These are phyloP conservation scores for Lactarius hengduanensis DNA, from an alignment of 768 basidiomycete species.

Conservation along the genomic window DNA sequence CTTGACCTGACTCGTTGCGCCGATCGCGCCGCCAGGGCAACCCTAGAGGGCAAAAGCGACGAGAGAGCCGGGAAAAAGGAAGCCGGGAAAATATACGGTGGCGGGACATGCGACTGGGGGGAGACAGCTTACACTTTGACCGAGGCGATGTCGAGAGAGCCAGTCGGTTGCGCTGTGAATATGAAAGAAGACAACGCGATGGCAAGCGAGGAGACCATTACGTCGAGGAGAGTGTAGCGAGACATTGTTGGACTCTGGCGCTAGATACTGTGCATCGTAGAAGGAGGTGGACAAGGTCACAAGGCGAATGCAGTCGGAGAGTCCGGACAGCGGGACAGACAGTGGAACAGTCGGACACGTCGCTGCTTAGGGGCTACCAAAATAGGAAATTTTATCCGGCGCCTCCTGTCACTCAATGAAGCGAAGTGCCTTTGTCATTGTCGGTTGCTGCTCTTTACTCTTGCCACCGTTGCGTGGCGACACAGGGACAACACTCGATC, in stretches of 20 bases:
- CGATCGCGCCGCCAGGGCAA: background rate
- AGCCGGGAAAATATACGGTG: background rate
- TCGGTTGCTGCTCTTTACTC: background rate
- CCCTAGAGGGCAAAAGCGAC: background rate
- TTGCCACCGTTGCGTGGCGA: background rate
- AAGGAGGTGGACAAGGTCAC: background rate
- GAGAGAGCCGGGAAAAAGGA: background rate
- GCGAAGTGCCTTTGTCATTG: background rate
- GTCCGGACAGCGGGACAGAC: background rate
- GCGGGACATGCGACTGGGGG: background rate
- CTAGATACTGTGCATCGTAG: constrained; percentile 66
- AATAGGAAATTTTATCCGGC: constrained; percentile 15
- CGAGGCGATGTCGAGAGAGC: constrained; percentile 55
- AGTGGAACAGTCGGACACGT: constrained; percentile 4
- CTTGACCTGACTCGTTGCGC: constrained; percentile 14
- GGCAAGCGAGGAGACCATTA: constrained; percentile 67
- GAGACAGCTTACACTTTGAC: constrained; percentile 74
- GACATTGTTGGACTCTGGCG: constrained; percentile 69
- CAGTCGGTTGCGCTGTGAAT: constrained; percentile 57
- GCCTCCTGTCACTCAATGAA: constrained; percentile 9
- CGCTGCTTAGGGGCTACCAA: constrained; percentile 4
- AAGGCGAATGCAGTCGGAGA: background rate
- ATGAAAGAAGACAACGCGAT: constrained; percentile 74
- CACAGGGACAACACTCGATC: background rate
- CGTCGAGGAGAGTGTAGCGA: constrained; percentile 76